phyloP scores from a whole-genome alignment of 805 yeast genomes.

The Hanseniaspora lindneri region DNA sequence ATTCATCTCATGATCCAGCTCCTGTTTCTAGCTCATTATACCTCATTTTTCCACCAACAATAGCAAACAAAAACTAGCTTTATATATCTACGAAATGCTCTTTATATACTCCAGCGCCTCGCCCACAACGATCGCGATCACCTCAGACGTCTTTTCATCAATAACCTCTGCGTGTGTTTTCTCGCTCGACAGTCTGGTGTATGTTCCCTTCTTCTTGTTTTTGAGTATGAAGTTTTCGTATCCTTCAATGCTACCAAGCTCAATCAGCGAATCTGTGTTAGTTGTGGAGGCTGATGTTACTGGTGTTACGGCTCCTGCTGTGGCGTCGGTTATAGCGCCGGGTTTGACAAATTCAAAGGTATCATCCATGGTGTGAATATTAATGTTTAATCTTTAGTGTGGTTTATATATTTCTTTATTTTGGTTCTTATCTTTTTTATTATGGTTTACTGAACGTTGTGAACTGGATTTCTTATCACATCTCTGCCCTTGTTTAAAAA shows the following conservation, averaged over 20 bases:
- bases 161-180: slow-evolving; percentile 28
- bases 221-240: slow-evolving; percentile 32
- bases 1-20: too few relatives aligned
- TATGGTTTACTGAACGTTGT: too few relatives aligned
- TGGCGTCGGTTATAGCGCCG: neutral
- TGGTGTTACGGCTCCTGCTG: neutral
- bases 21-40: too few relatives aligned
- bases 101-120: slow-evolving; percentile 10
- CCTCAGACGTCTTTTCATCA: slow-evolving; percentile 32
- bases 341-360: neutral
- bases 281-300: neutral
- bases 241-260: slow-evolving; percentile 32
- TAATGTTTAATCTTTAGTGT: neutral
- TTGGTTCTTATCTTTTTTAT: too few relatives aligned
- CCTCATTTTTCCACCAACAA: neutral
- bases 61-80: neutral
- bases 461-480: too few relatives aligned
- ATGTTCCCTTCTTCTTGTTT: slow-evolving; percentile 25
- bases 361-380: neutral
- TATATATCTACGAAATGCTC: neutral
- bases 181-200: slow-evolving; percentile 31
- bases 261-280: slow-evolving; percentile 25
- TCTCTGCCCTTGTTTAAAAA: too few relatives aligned
- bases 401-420: too few relatives aligned
- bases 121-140: slow-evolving; percentile 7